Evolutionary conservation across 805 yeast genomes (phyloP).

Genomic region (Sungouiella blattae): DNA sequence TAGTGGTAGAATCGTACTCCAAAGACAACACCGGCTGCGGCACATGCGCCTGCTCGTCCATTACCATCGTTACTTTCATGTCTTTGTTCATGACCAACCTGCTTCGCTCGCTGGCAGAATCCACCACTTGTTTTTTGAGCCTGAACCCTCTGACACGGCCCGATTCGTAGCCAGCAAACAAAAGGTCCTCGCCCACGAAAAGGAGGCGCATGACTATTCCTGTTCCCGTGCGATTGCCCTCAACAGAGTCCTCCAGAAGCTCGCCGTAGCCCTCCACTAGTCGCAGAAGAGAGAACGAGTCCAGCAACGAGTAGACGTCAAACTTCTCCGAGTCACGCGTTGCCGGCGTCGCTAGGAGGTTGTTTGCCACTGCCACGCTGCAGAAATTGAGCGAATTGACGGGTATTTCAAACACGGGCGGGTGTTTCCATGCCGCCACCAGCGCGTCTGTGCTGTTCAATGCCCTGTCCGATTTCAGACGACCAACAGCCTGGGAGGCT

Average conservation of each 20-base stretch:
- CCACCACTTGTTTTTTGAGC: conserved; percentile 13
- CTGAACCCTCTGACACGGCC: conserved; percentile 21
- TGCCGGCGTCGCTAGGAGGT: conserved; percentile 54
- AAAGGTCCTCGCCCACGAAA: conserved; percentile 28
- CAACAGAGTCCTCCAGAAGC: background rate
- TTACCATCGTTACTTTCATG: conserved; percentile 16
- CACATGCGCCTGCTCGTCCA: conserved; percentile 31
- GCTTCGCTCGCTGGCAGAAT: background rate
- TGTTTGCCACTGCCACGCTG: conserved; percentile 45
- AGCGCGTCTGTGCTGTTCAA: too few species aligned
- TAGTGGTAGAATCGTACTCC: conserved; percentile 20
- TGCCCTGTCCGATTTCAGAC: conserved; percentile 2
- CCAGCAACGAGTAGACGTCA: conserved; percentile 52
- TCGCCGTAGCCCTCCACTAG: conserved; percentile 29
- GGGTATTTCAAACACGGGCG: conserved; percentile 47
- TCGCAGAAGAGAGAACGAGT: conserved; percentile 23
- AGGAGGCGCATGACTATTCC: conserved; percentile 67
- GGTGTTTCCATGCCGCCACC: too few species aligned
- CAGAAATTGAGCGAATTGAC: conserved; percentile 74
- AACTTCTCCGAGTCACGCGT: conserved; percentile 59
- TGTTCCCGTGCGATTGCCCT: conserved; percentile 24
- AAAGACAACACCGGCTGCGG: conserved; percentile 55
- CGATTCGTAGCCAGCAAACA: conserved; percentile 68
- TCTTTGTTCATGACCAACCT: conserved; percentile 23
- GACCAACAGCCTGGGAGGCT: conserved; percentile 8